Evolutionary conservation across 805 yeast genomes (phyloP).

Genomic region (Isabelozyma heimii): DNA sequence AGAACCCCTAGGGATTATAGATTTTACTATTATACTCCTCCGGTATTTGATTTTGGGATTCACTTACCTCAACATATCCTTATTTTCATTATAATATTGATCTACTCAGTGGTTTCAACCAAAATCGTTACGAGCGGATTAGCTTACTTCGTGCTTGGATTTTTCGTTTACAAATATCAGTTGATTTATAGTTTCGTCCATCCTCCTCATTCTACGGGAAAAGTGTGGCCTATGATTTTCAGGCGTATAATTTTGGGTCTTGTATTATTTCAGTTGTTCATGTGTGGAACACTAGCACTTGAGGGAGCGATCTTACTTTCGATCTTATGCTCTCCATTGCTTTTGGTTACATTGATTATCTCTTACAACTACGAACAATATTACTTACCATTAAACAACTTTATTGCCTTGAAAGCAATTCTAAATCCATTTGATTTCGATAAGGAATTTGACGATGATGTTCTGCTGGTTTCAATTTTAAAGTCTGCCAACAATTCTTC

Average conservation of each 20-base stretch:
- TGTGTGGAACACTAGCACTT: conserved; percentile 62
- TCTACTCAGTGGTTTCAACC: conserved; percentile 60
- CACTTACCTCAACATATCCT: conserved; percentile 61
- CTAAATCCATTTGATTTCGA: conserved; percentile 41
- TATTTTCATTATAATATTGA: conserved; percentile 55
- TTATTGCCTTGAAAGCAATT: conserved; percentile 60
- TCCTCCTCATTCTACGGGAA: conserved; percentile 65
- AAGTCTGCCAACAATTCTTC: not conserved
- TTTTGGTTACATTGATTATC: conserved; percentile 44
- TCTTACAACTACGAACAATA: conserved; percentile 51
- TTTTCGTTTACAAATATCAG: conserved; percentile 61
- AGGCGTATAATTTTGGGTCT: conserved; percentile 55
- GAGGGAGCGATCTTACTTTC: conserved; percentile 55
- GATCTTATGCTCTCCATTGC: conserved; percentile 46
- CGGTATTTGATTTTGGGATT: conserved; percentile 58
- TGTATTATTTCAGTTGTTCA: conserved; percentile 55
- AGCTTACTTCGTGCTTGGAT: conserved; percentile 54
- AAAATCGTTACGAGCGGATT: conserved; percentile 59
- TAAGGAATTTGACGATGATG: conserved; percentile 40
- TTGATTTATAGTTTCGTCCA: conserved; percentile 59
- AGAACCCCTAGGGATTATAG: conserved; percentile 54
- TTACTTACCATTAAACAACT: conserved; percentile 51
- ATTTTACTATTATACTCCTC: conserved; percentile 53
- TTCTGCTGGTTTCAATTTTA: conserved; percentile 5
- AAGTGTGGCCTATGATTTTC: conserved; percentile 64